Conservation (phyloP, 352 stramenopile genomes). For the Phytophthora cryptogea region DNA sequence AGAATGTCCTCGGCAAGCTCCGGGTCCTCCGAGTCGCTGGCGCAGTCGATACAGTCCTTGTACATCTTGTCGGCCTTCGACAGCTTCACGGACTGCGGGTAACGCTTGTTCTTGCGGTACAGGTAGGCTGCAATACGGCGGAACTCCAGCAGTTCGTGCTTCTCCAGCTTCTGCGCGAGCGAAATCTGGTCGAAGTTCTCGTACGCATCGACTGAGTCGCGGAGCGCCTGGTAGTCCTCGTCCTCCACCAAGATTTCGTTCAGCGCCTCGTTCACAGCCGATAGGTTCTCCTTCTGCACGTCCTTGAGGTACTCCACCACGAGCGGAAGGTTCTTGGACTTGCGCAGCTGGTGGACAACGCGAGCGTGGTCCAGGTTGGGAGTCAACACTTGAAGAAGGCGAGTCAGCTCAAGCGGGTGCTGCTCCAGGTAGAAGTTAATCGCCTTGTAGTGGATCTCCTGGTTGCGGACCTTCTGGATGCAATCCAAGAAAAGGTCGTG, state of each 20-base stretch:
- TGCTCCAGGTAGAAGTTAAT: slow-evolving; percentile 99
- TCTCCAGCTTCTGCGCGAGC: slow-evolving; percentile 98
- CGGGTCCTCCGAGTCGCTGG: slow-evolving; percentile 94
- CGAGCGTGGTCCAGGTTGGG: slow-evolving; percentile 98
- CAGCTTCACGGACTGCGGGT: slow-evolving; percentile 96
- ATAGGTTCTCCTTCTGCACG: slow-evolving; percentile 99
- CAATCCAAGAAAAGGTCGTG: slow-evolving; percentile 99
- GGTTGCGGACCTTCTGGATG: slow-evolving; percentile 99
- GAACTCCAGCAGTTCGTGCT: slow-evolving; percentile 99
- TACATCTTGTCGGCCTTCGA: slow-evolving; percentile 99
- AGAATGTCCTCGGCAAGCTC: slow-evolving; percentile 98
- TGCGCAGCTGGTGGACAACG: slow-evolving; percentile 98
- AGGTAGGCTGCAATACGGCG: slow-evolving; percentile 99
- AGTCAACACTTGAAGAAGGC: slow-evolving; percentile 98
- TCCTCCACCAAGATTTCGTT: slow-evolving; percentile 97
- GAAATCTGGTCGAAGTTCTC: slow-evolving; percentile 99
- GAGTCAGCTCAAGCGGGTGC: slow-evolving; percentile 96
- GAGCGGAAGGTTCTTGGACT: slow-evolving; percentile 97
- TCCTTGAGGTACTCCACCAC: slow-evolving; percentile 98
- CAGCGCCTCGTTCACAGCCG: slow-evolving; percentile 98
- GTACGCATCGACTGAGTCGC: slow-evolving; percentile 98
- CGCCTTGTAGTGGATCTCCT: slow-evolving; percentile 99
- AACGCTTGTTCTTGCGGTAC: slow-evolving; percentile 99
- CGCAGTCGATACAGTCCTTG: slow-evolving; percentile 99
- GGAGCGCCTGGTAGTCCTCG: slow-evolving; percentile 97